Evolutionary conservation across 352 stramenopile genomes (phyloP).

Genomic region (Phytophthora rubi): DNA sequence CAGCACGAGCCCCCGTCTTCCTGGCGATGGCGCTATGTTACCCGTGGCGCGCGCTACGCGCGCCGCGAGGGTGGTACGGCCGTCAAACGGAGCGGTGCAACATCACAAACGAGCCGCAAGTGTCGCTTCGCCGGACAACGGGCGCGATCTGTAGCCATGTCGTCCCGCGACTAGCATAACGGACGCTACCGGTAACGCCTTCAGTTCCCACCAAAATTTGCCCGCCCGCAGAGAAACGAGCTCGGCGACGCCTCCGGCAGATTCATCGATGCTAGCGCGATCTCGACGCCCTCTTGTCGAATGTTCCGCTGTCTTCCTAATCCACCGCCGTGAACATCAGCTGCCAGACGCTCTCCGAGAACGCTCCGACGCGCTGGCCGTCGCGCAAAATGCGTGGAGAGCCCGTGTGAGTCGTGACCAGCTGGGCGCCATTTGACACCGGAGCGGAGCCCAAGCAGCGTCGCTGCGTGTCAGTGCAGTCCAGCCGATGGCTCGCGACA

Average conservation of each 20-base stretch:
- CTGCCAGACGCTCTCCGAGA: slow-evolving; percentile 33
- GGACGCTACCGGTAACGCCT: neutral
- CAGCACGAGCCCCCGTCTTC: neutral
- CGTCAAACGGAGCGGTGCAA: slow-evolving; percentile 26
- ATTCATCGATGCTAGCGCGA: slow-evolving; percentile 8
- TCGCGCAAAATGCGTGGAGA: slow-evolving; percentile 32
- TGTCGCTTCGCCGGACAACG: slow-evolving; percentile 24
- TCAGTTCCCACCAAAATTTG: slow-evolving; percentile 33
- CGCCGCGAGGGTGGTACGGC: slow-evolving; percentile 11
- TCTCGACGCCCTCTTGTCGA: slow-evolving; percentile 20
- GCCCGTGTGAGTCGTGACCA: slow-evolving; percentile 12
- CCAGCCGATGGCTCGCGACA: slow-evolving; percentile 25
- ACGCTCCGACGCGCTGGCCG: slow-evolving; percentile 24
- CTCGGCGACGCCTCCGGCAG: neutral
- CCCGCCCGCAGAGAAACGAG: slow-evolving; percentile 8
- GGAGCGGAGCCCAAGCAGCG: slow-evolving; percentile 11
- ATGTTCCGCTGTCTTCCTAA: slow-evolving; percentile 31
- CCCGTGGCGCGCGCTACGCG: neutral
- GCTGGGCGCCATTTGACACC: slow-evolving; percentile 33
- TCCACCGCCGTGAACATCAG: slow-evolving; percentile 1
- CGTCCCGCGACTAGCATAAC: slow-evolving; percentile 26
- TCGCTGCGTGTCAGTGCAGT: slow-evolving; percentile 8
- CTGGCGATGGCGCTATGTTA: slow-evolving; percentile 4
- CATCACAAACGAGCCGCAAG: slow-evolving; percentile 31
- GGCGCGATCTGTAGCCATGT: slow-evolving; percentile 34